Evolutionary conservation across 2,329 filamentous ascomycete species (phyloP).

Genomic region (Endocalyx cinctus): DNA sequence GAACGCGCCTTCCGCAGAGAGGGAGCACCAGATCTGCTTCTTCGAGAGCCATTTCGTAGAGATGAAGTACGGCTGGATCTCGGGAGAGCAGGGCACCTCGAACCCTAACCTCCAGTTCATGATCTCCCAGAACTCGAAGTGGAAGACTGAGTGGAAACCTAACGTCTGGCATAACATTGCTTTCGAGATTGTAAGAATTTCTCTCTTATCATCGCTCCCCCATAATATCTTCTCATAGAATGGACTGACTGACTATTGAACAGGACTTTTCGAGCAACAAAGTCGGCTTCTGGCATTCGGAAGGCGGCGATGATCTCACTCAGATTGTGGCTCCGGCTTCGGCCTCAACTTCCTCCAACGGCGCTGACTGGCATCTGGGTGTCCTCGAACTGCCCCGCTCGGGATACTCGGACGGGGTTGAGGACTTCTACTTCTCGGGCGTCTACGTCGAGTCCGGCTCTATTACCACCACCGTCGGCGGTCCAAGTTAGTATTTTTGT

Average conservation of each 20-base stretch:
- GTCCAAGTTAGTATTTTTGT: slow-evolving; percentile 16
- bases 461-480: slow-evolving; percentile 31
- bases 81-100: slow-evolving; percentile 39
- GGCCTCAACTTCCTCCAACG: slow-evolving; percentile 59
- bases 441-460: slow-evolving; percentile 63
- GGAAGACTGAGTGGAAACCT: slow-evolving; percentile 58
- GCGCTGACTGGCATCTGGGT: slow-evolving; percentile 69
- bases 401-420: slow-evolving; percentile 48
- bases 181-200: slow-evolving; percentile 53
- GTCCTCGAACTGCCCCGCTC: slow-evolving; percentile 60
- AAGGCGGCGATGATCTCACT: slow-evolving; percentile 52
- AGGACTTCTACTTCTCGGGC: slow-evolving; percentile 71
- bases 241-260: neutral
- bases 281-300: slow-evolving; percentile 68
- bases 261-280: slow-evolving; percentile 53
- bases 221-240: too few relatives aligned
- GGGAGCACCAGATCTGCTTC: slow-evolving; percentile 63
- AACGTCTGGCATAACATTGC: slow-evolving; percentile 71
- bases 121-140: slow-evolving; percentile 56
- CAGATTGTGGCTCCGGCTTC: slow-evolving; percentile 57
- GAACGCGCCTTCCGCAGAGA: slow-evolving; percentile 56
- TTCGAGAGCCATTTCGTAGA: slow-evolving; percentile 74
- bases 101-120: slow-evolving; percentile 61
- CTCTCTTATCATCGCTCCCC: neutral
- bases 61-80: slow-evolving; percentile 64